Conservation (phyloP, 768 basidiomycete species). For the Suillus subaureus region DNA sequence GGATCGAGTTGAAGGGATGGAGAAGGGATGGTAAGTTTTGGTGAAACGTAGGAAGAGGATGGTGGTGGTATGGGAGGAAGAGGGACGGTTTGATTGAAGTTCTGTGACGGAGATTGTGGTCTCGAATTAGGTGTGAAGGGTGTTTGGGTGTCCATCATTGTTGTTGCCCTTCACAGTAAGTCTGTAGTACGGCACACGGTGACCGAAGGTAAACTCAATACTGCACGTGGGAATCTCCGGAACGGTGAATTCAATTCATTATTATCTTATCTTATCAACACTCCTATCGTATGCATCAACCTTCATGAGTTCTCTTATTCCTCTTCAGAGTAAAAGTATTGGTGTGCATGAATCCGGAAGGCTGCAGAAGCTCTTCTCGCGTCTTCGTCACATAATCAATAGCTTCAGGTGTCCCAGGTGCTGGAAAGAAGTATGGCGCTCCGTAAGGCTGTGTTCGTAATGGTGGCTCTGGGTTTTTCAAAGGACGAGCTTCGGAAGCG, state of each 20-base stretch:
- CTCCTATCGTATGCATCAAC: not conserved
- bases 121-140: constrained; percentile 16
- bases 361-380: constrained; percentile 21
- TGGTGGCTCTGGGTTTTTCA: constrained; percentile 19
- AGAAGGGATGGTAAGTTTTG: constrained; percentile 8
- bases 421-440: constrained; percentile 62
- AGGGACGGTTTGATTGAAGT: constrained; percentile 6
- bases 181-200: constrained; percentile 16
- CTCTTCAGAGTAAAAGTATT: not conserved
- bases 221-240: constrained; percentile 11
- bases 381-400: constrained; percentile 31
- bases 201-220: constrained; percentile 10
- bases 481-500: not conserved
- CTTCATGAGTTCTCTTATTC: not conserved
- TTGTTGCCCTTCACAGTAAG: constrained; percentile 13
- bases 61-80: constrained; percentile 11
- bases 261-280: constrained; percentile 9
- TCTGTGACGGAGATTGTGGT: constrained; percentile 16
- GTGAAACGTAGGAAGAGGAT: constrained; percentile 1
- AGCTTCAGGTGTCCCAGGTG: constrained; percentile 44
- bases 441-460: constrained; percentile 60
- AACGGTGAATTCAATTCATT: not conserved
- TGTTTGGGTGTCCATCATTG: constrained; percentile 19
- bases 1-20: not conserved
- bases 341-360: not conserved